Conservation (phyloP, 228 moss, liverwort and hornwort genomes). For the Sphagnum magellanicum region DNA sequence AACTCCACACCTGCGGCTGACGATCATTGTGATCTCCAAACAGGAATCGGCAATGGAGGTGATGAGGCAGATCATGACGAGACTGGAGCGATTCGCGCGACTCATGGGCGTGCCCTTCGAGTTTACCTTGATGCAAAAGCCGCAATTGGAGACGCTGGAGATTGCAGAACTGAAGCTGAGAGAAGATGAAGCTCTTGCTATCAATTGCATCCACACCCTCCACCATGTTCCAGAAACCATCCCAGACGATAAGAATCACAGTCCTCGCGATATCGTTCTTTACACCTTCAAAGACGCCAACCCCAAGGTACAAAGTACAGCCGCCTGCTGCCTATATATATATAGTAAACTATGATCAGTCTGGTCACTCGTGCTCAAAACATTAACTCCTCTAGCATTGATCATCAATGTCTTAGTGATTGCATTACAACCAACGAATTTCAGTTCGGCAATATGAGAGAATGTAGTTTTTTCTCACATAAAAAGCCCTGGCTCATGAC, state of each 20-base stretch:
- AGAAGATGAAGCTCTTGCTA: constrained; percentile 15
- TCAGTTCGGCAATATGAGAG: no score
- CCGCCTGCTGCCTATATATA: no score
- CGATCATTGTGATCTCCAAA: constrained; percentile 15
- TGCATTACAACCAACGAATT: no score
- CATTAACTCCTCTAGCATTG: no score
- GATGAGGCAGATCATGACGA: constrained; percentile 19
- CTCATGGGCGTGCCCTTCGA: constrained; percentile 24
- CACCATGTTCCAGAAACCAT: constrained; percentile 14
- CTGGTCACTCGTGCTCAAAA: no score
- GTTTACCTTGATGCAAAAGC: constrained; percentile 19
- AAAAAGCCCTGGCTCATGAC: no score
- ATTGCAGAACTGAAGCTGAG: constrained; percentile 11
- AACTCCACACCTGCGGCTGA: constrained; percentile 28
- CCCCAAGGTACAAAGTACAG: constrained; percentile 2
- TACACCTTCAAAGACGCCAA: constrained; percentile 13
- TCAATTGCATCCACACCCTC: constrained; percentile 19
- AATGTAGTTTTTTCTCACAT: no score
- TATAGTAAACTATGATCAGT: no score
- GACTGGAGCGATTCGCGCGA: constrained; percentile 22
- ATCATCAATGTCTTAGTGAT: no score
- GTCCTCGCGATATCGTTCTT: constrained; percentile 11
- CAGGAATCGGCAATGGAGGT: constrained; percentile 20
- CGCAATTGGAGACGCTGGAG: constrained; percentile 13
- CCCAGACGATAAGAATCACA: constrained; percentile 7